Evolutionary conservation across 2,329 filamentous ascomycete genomes (phyloP), one percentile per base, ranked within the genome.

Genomic region (Colletotrichum trifolii): DNA sequence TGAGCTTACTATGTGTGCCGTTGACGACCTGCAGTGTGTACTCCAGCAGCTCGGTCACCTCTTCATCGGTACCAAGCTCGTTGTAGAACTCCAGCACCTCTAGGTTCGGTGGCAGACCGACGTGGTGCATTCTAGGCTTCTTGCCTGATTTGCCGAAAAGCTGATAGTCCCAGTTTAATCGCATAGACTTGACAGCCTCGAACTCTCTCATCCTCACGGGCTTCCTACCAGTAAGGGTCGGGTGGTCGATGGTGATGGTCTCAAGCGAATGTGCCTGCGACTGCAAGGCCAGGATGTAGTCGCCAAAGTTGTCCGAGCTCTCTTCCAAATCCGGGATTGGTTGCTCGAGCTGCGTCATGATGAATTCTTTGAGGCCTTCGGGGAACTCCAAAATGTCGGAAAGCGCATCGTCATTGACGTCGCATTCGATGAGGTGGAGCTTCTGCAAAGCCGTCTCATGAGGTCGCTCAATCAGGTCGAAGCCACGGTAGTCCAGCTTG

Each of bases 341-440:
- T 8, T 78, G 73, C 13, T 75, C 71, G 8, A 74, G 69, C 55
- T 84, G 82, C 0, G 79, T 83, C 74, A 84, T 80, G 66, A 82
- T 78, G 54, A 84, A 82, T 61, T 83, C 81, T 33, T 77, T 73
- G 15, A 84, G 70, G 1, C 72, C 79, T 68, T 79, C 76, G 4
- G 82, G 82, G 36, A 82, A 80, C 65, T 81, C 77, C 46, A 78
- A 69, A 9, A 78, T 68, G 39, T 78, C 75, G 1, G 74, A 76
- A 2, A 78, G 71, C 2, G 75, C 74, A 54, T 78, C 76, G 62
- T 78, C 82, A 68, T 81, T 83, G 63, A 84, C 81, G 68, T 84
- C 82, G 73, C 82, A 84, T 69, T 84, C 81, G 60, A 84, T 76
- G 34, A 84, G 74, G 60, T 81, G 78, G 49, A 84, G 73, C 25